phyloP scores from a whole-genome alignment of 2,329 filamentous ascomycete species.

The Orbilia oligospora region DNA sequence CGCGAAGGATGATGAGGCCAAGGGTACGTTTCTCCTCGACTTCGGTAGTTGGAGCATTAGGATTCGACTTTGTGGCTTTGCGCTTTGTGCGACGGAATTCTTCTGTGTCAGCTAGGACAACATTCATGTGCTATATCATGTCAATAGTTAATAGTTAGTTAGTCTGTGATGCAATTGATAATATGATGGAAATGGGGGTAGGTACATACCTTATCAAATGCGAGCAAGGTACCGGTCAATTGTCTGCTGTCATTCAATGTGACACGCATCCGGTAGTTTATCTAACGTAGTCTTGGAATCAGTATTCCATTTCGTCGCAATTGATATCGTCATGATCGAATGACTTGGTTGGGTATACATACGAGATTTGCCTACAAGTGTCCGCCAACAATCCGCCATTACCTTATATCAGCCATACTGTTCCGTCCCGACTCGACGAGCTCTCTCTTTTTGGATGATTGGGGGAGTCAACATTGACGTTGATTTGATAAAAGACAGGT shows the following conservation, averaged over 20 bases:
- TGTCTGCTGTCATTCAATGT: slow-evolving; percentile 95
- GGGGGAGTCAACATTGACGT: slow-evolving; percentile 61
- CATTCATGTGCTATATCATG: slow-evolving; percentile 92
- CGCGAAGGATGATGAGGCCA: slow-evolving; percentile 92
- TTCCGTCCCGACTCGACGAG: slow-evolving; percentile 52
- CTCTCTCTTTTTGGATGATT: slow-evolving; percentile 40
- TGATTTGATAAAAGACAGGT: slow-evolving; percentile 34
- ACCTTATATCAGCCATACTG: slow-evolving; percentile 61
- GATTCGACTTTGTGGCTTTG: slow-evolving; percentile 81
- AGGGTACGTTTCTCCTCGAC: slow-evolving; percentile 98
- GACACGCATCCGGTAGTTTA: slow-evolving; percentile 99
- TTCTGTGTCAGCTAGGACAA: slow-evolving; percentile 98
- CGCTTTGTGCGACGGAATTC: slow-evolving; percentile 94
- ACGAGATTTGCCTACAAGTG: slow-evolving; percentile 61
- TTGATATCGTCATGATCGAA: slow-evolving; percentile 4
- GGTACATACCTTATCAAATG: slow-evolving; percentile 97
- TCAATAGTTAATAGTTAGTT: slow-evolving; percentile 38
- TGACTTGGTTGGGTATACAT: slow-evolving; percentile 53
- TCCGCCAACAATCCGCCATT: slow-evolving; percentile 36
- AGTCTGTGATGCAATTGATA: slow-evolving; percentile 59
- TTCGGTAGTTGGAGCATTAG: slow-evolving; percentile 79
- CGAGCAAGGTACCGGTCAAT: slow-evolving; percentile 98
- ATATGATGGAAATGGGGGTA: neutral
- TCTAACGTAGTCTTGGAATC: slow-evolving; percentile 72
- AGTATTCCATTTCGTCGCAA: slow-evolving; percentile 32